Conservation (phyloP, 2,329 filamentous ascomycete genomes). For the Colletotrichum limetticola region DNA sequence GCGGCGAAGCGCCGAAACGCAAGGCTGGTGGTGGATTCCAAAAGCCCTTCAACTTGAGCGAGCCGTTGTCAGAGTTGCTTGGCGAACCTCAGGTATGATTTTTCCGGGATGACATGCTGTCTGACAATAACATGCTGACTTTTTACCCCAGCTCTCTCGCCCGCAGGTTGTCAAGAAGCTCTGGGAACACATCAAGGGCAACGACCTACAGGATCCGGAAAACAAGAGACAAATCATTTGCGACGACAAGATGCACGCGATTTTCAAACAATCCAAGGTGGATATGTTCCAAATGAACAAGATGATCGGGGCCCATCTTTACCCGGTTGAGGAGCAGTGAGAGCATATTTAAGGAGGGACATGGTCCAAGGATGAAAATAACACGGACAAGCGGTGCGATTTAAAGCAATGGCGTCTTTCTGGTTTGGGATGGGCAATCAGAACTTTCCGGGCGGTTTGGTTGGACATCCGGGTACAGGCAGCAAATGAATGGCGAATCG, state of each 20-base stretch:
- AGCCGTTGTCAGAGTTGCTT: slow-evolving; percentile 74
- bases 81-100: slow-evolving; percentile 71
- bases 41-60: slow-evolving; percentile 82
- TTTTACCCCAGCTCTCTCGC: slow-evolving; percentile 76
- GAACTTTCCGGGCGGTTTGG: slow-evolving; percentile 10
- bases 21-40: slow-evolving; percentile 95
- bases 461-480: slow-evolving; percentile 22
- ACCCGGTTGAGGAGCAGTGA: slow-evolving; percentile 73
- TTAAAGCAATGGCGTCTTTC: slow-evolving; percentile 21
- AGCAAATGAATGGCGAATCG: slow-evolving; percentile 13
- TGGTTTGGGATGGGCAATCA: slow-evolving; percentile 26
- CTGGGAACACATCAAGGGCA: slow-evolving; percentile 93
- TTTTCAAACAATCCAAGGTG: slow-evolving; percentile 91
- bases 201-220: slow-evolving; percentile 87
- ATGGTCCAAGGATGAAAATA: neutral
- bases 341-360: neutral
- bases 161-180: slow-evolving; percentile 97
- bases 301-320: slow-evolving; percentile 88
- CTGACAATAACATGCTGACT: slow-evolving; percentile 36
- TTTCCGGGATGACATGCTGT: neutral
- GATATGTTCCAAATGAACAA: slow-evolving; percentile 99
- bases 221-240: slow-evolving; percentile 95
- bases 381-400: neutral
- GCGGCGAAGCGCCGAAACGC: slow-evolving; percentile 71
- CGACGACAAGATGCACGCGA: slow-evolving; percentile 88